These are phyloP conservation scores for Magnusiomyces ingens DNA, from an alignment of 1,139 yeast species.

Conservation along the genomic window DNA sequence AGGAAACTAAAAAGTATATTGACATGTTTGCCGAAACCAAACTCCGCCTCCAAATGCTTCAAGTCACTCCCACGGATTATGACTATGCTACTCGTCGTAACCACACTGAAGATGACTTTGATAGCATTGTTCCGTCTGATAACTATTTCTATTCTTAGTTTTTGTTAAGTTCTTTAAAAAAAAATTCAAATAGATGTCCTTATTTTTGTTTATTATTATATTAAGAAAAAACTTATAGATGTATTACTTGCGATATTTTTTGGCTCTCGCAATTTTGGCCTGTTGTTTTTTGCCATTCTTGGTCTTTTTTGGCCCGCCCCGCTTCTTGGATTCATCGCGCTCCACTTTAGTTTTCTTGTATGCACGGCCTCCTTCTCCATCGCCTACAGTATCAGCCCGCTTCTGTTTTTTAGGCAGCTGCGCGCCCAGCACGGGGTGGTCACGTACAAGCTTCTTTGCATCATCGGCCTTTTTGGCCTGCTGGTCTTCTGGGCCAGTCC, in stretches of 20 bases:
- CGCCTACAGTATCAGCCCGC: constrained; percentile 39
- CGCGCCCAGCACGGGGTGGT: constrained; percentile 15
- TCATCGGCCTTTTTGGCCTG: constrained; percentile 18
- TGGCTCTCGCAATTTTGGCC: constrained; percentile 19
- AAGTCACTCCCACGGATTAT: constrained; percentile 39
- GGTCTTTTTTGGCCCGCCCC: constrained; percentile 26
- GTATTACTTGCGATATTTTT: constrained; percentile 45
- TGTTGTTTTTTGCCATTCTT: constrained; percentile 14
- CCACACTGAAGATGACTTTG: constrained; percentile 9
- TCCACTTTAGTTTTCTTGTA: constrained; percentile 31
- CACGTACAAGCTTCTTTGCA: background rate
- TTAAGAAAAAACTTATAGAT: background rate
- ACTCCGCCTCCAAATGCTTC: constrained; percentile 58
- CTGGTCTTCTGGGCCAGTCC: constrained; percentile 13
- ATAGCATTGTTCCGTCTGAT: constrained; percentile 20
- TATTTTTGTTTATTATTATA: background rate
- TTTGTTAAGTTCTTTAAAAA: constrained; percentile 1
- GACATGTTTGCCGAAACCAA: constrained; percentile 52
- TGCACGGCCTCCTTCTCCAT: constrained; percentile 32
- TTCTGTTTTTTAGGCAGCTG: constrained; percentile 54
- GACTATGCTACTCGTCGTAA: constrained; percentile 23
- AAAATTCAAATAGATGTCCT: background rate
- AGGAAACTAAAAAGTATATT: constrained; percentile 55
- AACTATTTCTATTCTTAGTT: constrained; percentile 24
- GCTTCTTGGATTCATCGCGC: constrained; percentile 21